These are phyloP conservation scores for Vachellia pachyceras DNA, from an alignment of 306 rosid genomes.

Conservation along the genomic window DNA sequence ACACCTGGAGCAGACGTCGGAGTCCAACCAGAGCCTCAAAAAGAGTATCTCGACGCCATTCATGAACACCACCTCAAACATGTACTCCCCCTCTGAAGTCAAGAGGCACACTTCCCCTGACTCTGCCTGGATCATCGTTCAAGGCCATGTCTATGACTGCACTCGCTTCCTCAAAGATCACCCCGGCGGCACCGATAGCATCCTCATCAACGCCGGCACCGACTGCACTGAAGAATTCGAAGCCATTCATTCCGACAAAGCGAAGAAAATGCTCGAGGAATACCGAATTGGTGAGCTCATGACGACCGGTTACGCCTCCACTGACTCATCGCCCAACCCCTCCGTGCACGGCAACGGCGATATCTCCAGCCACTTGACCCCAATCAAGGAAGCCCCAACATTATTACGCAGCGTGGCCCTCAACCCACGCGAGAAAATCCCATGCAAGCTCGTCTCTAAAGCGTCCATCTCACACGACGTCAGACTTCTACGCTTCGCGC, in stretches of 20 bases:
- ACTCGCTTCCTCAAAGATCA: constrained; percentile 77
- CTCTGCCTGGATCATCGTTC: constrained; percentile 81
- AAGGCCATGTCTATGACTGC: constrained; percentile 78
- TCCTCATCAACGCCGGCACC: constrained; percentile 83
- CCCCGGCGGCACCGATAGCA: constrained; percentile 91
- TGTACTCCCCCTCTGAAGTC: constrained; percentile 64
- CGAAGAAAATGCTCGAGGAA: constrained; percentile 71
- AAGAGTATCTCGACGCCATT: constrained; percentile 71
- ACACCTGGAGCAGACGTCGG: constrained; percentile 47
- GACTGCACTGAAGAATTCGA: constrained; percentile 93
- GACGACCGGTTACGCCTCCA: constrained; percentile 55
- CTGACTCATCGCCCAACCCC: constrained; percentile 69
- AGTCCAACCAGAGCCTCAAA: constrained; percentile 45
- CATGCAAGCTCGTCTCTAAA: constrained; percentile 65
- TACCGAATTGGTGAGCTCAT: constrained; percentile 70
- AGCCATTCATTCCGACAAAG: constrained; percentile 88
- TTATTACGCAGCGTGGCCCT: constrained; percentile 52
- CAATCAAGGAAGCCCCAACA: constrained; percentile 51
- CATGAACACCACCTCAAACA: constrained; percentile 59
- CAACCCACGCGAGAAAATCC: constrained; percentile 60
- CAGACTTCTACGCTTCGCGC: constrained; percentile 63
- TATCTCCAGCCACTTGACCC: constrained; percentile 39
- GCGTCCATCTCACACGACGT: constrained; percentile 67
- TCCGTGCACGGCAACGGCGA: constrained; percentile 56
- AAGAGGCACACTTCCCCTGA: constrained; percentile 54